Evolutionary conservation across 192 early-diverging fungal genomes (phyloP).

Genomic region (Polychytrium aggregatum): DNA sequence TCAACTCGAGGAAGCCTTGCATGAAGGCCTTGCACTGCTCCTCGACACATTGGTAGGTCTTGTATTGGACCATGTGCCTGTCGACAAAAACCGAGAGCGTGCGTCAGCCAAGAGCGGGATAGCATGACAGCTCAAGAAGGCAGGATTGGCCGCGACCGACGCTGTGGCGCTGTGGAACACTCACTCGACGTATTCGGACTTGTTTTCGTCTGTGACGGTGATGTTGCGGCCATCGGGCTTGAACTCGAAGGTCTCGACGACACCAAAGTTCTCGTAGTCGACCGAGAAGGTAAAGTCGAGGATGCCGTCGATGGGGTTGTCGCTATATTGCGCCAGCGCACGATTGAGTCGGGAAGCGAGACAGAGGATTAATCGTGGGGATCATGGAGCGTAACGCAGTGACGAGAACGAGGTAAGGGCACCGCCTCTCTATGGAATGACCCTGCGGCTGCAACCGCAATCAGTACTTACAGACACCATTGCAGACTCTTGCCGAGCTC

Average conservation of each 20-base stretch:
- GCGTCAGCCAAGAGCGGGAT: too few species aligned
- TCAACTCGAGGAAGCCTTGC: constrained; percentile 89
- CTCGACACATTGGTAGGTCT: too few species aligned
- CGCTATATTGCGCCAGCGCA: constrained; percentile 25
- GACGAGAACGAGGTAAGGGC: too few species aligned
- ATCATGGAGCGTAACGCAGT: too few species aligned
- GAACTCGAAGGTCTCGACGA: constrained; percentile 76
- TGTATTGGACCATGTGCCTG: too few species aligned
- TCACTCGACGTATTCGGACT: constrained; percentile 86
- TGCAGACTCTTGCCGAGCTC: constrained; percentile 81
- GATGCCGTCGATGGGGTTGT: constrained; percentile 80
- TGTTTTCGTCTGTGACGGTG: constrained; percentile 92
- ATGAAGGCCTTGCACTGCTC: constrained; percentile 95
- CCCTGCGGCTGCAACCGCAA: too few species aligned
- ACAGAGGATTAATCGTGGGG: too few species aligned
- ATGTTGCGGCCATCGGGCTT: constrained; percentile 81
- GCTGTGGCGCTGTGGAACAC: constrained; percentile 84
- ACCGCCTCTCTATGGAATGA: too few species aligned
- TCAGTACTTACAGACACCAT: constrained; percentile 70
- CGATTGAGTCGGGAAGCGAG: too few species aligned
- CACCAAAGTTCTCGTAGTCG: constrained; percentile 91
- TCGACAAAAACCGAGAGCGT: too few species aligned
- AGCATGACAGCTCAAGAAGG: too few species aligned
- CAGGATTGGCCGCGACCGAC: too few species aligned
- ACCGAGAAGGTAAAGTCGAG: constrained; percentile 82